Evolutionary conservation across 306 rosid genomes (phyloP), one percentile per base, ranked within the genome.

Genomic region (Dicorynia guianensis): DNA sequence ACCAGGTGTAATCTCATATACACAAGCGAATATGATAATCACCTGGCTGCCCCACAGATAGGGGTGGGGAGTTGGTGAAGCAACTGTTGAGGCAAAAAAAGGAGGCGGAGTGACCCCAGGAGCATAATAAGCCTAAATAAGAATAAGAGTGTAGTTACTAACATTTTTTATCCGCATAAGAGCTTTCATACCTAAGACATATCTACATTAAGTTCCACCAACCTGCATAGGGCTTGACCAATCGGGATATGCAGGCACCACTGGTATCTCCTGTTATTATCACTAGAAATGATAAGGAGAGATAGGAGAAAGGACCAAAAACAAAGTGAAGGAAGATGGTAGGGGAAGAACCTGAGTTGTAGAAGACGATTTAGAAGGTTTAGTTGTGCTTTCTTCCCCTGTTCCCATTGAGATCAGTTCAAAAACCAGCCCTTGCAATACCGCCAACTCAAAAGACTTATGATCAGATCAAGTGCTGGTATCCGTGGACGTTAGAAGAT

Each of bases 41-140:
- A 96, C 99, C 93, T 96, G 99, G 72, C 91, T 43, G 77, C 99
- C 99, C 99, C 99, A 96, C 56, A 96, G 9, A 88, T 92, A 96
- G 12, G 98, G 99, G 72, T 96, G 98, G 15, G 97, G 93, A 63
- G 93, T 67, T 18, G 98, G 89, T 5, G 98, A 83, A 77, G 93
- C 96, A 77, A 94, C 95, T n/a, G 97, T 90, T 6, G 99, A 79
- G 57, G 99, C 93, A 39, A 86, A 96, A 88, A 85, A 96, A 11
- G 97, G 96, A 63, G 97, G 96, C 3, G 98, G 94, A 62, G 97
- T 85, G 20, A 88, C 96, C 69, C 99, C 99, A 48, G 93, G 83
- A 68, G 92, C 88, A 82, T 90, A 92, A 85, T 90, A 96, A 82
- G 98, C 99, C 99, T 96, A 83, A 75, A 80, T 34, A 79, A 72